These are phyloP conservation scores for Eutrema yunnanense DNA, from an alignment of 345 rosid species.

Conservation along the genomic window DNA sequence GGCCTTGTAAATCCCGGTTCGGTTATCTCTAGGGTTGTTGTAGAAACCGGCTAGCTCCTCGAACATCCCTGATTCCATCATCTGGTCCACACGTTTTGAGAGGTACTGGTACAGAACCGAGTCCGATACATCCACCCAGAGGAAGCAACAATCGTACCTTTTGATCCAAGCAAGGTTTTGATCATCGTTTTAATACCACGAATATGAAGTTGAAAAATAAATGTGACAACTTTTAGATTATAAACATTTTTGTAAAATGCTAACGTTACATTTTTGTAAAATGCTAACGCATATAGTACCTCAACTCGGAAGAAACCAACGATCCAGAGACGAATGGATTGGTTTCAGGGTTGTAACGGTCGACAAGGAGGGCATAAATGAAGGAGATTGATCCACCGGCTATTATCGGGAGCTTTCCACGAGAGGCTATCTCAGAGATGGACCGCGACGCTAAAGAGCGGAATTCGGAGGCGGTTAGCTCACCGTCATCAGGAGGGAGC, in stretches of 20 bases:
- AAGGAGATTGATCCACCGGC: constrained; percentile 86
- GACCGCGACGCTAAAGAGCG: constrained; percentile 39
- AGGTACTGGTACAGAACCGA: constrained; percentile 42
- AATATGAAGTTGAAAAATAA: not conserved
- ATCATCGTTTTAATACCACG: not conserved
- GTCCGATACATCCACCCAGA: constrained; percentile 67
- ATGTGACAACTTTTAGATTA: not conserved
- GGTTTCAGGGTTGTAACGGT: constrained; percentile 35
- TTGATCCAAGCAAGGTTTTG: not conserved
- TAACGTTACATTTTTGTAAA: not conserved
- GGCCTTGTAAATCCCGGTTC: constrained; percentile 47
- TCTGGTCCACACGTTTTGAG: constrained; percentile 61
- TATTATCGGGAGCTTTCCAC: constrained; percentile 55
- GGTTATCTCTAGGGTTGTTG: constrained; percentile 26
- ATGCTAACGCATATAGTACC: constrained; percentile 21
- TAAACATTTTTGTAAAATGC: not conserved
- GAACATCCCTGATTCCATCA: constrained; percentile 64
- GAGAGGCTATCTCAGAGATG: constrained; percentile 39
- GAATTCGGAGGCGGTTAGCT: constrained; percentile 48
- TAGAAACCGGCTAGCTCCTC: constrained; percentile 54
- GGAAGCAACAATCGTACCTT: constrained; percentile 66
- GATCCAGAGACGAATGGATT: constrained; percentile 37
- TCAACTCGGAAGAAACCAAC: constrained; percentile 37
- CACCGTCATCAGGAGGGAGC: constrained; percentile 30
- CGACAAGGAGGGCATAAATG: constrained; percentile 53